Evolutionary conservation across 768 basidiomycete species (phyloP).

Genomic region (Floccularia luteovirens): DNA sequence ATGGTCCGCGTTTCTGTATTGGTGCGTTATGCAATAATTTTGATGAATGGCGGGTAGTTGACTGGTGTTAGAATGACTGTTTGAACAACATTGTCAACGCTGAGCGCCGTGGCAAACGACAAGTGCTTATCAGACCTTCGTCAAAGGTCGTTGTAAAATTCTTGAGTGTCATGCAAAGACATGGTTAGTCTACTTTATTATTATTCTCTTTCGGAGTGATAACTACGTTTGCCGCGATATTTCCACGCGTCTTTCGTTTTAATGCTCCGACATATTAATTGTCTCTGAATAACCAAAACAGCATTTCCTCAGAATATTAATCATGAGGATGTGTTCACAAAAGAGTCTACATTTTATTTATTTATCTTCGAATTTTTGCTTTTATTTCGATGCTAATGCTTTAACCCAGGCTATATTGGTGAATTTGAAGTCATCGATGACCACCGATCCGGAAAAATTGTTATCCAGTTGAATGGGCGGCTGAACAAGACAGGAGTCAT

Average conservation of each 20-base stretch:
- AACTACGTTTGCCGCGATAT: slow-evolving; percentile 73
- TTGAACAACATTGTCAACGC: slow-evolving; percentile 99
- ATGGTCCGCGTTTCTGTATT: slow-evolving; percentile 91
- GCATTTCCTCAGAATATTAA: slow-evolving; percentile 13
- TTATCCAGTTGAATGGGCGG: slow-evolving; percentile 95
- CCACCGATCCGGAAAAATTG: slow-evolving; percentile 97
- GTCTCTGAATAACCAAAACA: slow-evolving; percentile 48
- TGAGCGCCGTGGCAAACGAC: slow-evolving; percentile 98
- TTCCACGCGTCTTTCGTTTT: slow-evolving; percentile 73
- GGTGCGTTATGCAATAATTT: slow-evolving; percentile 45
- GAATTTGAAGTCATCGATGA: slow-evolving; percentile 99
- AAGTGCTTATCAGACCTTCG: slow-evolving; percentile 94
- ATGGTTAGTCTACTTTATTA: slow-evolving; percentile 57
- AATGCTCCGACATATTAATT: slow-evolving; percentile 70
- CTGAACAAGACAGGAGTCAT: slow-evolving; percentile 99
- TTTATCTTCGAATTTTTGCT: slow-evolving; percentile 5
- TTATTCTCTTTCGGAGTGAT: slow-evolving; percentile 54
- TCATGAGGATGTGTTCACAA: slow-evolving; percentile 47
- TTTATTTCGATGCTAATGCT: slow-evolving; percentile 11
- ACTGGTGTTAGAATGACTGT: slow-evolving; percentile 36
- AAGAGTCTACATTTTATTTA: slow-evolving; percentile 37
- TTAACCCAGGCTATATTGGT: slow-evolving; percentile 80
- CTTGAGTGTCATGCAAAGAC: slow-evolving; percentile 97
- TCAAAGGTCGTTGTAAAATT: slow-evolving; percentile 99
- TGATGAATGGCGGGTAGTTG: too few species aligned